These are phyloP conservation scores for Pichia cactophila DNA, from an alignment of 1,139 yeast genomes.

Conservation along the genomic window DNA sequence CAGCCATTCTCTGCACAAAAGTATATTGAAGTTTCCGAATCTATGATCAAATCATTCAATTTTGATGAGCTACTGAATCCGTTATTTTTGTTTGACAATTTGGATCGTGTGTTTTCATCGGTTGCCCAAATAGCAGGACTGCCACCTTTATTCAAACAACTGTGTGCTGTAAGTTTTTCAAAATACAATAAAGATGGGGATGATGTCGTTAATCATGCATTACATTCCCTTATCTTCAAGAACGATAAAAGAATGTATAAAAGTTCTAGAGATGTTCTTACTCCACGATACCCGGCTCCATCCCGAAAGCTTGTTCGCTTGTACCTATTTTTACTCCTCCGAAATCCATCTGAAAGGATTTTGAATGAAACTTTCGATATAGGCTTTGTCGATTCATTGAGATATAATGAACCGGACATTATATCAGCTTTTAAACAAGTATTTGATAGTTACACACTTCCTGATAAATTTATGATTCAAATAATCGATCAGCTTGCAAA, in stretches of 20 bases:
- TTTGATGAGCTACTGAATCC: not conserved
- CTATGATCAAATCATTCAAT: not conserved
- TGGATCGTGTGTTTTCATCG: not conserved
- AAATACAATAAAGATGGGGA: not conserved
- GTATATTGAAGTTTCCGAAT: not conserved
- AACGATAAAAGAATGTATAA: not conserved
- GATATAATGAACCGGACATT: not conserved
- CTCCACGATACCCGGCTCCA: constrained; percentile 11
- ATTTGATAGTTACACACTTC: constrained; percentile 2
- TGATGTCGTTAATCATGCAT: not conserved
- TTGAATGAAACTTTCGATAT: not conserved
- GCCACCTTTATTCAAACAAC: not conserved
- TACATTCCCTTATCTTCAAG: not conserved
- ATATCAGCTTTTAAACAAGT: not conserved
- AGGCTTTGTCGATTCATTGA: not conserved
- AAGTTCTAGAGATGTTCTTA: not conserved
- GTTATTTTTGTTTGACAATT: not conserved
- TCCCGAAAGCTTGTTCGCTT: constrained; percentile 1
- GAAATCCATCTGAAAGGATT: not conserved
- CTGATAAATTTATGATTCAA: constrained; percentile 1
- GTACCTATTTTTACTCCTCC: not conserved
- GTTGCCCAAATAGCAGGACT: not conserved
- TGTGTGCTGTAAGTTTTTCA: not conserved
- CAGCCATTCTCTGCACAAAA: not conserved
- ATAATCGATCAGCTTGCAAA: constrained; percentile 3